These are phyloP conservation scores for Fusarium mangiferae DNA, from an alignment of 2,329 filamentous ascomycete genomes.

Conservation along the genomic window DNA sequence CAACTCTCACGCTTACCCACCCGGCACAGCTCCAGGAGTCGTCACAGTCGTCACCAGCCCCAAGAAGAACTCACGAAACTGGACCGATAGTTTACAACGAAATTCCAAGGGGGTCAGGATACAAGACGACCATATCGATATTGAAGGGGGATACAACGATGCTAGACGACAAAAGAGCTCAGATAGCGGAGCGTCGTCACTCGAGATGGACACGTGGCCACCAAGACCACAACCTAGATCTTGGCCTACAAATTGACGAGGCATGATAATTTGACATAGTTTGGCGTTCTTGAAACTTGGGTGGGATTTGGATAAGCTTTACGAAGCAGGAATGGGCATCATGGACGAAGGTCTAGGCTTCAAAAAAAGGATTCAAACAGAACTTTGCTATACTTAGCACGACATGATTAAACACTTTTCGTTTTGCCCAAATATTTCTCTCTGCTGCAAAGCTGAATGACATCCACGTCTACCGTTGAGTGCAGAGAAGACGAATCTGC, in stretches of 20 bases:
- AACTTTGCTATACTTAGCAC: neutral
- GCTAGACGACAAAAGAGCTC: slow-evolving; percentile 29
- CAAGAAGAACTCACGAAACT: slow-evolving; percentile 27
- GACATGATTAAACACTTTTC: neutral
- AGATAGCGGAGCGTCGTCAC: slow-evolving; percentile 30
- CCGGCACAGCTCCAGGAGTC: slow-evolving; percentile 28
- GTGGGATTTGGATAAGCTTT: slow-evolving; percentile 1
- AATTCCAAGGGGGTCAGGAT: slow-evolving; percentile 39
- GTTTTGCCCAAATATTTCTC: neutral
- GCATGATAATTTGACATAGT: slow-evolving; percentile 7
- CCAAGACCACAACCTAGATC: slow-evolving; percentile 30
- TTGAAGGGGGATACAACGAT: slow-evolving; percentile 28
- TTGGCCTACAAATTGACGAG: slow-evolving; percentile 21
- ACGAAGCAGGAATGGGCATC: neutral
- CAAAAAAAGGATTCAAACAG: neutral
- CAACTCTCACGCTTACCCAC: slow-evolving; percentile 31
- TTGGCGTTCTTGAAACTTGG: slow-evolving; percentile 23
- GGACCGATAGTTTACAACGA: slow-evolving; percentile 36
- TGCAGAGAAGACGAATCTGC: neutral
- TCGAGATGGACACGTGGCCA: slow-evolving; percentile 42
- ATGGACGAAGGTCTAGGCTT: neutral
- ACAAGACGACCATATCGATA: slow-evolving; percentile 39
- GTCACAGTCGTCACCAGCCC: slow-evolving; percentile 24
- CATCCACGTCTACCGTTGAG: neutral
- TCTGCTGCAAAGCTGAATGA: neutral